Evolutionary conservation across 2,329 filamentous ascomycete species (phyloP).

Genomic region (Exophiala dermatitidis): DNA sequence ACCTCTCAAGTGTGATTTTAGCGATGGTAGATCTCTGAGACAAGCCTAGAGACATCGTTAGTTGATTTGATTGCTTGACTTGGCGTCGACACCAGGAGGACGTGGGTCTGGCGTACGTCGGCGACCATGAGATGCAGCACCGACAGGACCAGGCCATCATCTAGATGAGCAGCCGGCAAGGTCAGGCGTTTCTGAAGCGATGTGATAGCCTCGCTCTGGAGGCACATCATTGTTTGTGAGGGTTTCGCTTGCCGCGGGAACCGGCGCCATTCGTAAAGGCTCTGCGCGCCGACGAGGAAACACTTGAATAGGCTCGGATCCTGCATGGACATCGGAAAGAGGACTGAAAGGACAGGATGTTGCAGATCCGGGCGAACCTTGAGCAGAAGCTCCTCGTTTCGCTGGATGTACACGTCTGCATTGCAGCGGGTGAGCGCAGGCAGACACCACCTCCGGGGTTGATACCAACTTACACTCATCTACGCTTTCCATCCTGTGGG

Average conservation of each 20-base stretch:
- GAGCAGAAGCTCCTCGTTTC: slow-evolving; percentile 12
- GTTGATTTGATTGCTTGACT: background rate
- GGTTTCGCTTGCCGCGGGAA: slow-evolving; percentile 8
- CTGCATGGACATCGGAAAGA: slow-evolving; percentile 17
- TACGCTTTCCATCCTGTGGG: slow-evolving; percentile 7
- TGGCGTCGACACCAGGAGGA: background rate
- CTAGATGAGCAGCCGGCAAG: slow-evolving; percentile 9
- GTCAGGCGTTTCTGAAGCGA: slow-evolving; percentile 13
- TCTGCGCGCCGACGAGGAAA: slow-evolving; percentile 17
- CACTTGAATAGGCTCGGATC: slow-evolving; percentile 17
- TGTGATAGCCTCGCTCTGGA: slow-evolving; percentile 16
- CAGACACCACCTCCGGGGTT: background rate
- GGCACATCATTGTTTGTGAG: slow-evolving; percentile 6
- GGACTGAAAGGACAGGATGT: slow-evolving; percentile 16
- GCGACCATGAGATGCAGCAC: slow-evolving; percentile 19
- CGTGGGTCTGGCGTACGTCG: slow-evolving; percentile 3
- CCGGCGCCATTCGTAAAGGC: slow-evolving; percentile 19
- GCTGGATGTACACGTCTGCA: background rate
- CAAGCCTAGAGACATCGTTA: slow-evolving; percentile 4
- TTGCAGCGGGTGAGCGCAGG: background rate
- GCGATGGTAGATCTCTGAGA: slow-evolving; percentile 8
- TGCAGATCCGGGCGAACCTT: slow-evolving; percentile 15
- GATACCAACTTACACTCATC: slow-evolving; percentile 15
- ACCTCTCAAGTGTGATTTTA: slow-evolving; percentile 16
- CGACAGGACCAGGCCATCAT: slow-evolving; percentile 17